Evolutionary conservation across 257 asterid species (phyloP), one percentile per base, ranked within the genome.

Genomic region (Pogostemon cablin): DNA sequence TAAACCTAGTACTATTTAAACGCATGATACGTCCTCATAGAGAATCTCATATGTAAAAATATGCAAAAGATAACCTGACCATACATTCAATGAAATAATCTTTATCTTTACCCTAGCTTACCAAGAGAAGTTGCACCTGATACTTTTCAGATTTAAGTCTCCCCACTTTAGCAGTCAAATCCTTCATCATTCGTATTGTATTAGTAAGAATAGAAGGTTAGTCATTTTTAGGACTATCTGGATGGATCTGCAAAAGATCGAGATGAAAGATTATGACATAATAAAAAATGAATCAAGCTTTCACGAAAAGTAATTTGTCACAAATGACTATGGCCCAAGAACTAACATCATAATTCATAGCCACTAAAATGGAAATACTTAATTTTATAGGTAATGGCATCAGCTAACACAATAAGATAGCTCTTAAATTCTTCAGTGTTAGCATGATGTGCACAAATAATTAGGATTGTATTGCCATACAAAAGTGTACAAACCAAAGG

Each of bases 211-310:
- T 92, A 59, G 99, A 95, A 72, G 98, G 98, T 84, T 92, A 92
- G 79, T 95, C 99, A 72, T 92, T 90, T 81, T 88, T 95, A 62
- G 99, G 99, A 76, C 99, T 84, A 69, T 91, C 98, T 11, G 99
- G 96, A 15, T 15, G 17, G 17, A 86, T 95, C 99, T 91, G 95
- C 89, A 84, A 72, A 74, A 69, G 72, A 65, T 56, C 52, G 75
- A 62, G 56, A 69, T 32, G 44, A 12, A 8, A 10, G 53, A 4
- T 32, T 72, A 9, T 35, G 57, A 64, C 9, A 42, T 67, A 47
- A 60, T 57, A 37, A 7, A 12, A 38, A 10, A 34, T 64, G 41
- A 37, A 56, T 39, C 7, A 69, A 43, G 17, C 42, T 41, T 68
- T 35, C 49, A 9, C 4, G 46, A 40, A 48, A 55, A 20, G 56